A percentile compares a stretch with the other conserved stretches of the same genome.
Evolutionary conservation across 345 rosid species (phyloP).

Genomic region (Eutrema japonicum): DNA sequence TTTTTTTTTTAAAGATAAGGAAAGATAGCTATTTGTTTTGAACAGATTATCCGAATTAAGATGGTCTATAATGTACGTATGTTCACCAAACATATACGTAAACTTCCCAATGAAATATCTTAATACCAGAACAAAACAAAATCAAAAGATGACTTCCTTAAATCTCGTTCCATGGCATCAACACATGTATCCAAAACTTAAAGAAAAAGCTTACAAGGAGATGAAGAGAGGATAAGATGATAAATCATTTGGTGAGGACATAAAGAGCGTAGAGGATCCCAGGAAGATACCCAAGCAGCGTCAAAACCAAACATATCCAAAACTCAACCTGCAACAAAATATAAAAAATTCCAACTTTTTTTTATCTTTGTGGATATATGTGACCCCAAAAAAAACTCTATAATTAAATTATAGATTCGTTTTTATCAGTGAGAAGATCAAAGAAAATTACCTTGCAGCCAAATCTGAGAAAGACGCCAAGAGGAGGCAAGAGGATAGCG

Average conservation of each 20-base stretch:
- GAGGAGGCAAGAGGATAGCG: conserved; percentile 90
- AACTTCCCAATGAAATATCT: neutral
- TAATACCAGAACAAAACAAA: neutral
- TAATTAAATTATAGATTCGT: too few species aligned
- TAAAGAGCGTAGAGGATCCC: conserved; percentile 82
- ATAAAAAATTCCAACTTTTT: neutral
- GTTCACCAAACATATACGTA: conserved; percentile 6
- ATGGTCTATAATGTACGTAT: neutral
- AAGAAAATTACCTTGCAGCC: conserved; percentile 60
- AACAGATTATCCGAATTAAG: neutral
- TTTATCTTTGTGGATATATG: neutral
- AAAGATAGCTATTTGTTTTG: neutral
- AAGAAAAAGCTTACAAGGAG: conserved; percentile 38
- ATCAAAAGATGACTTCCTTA: neutral
- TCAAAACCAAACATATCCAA: conserved; percentile 85
- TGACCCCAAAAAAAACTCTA: neutral
- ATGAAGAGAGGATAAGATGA: conserved; percentile 10
- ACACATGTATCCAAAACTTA: neutral
- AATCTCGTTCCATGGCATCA: conserved; percentile 1
- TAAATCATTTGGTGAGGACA: conserved; percentile 67
- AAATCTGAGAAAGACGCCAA: conserved; percentile 84
- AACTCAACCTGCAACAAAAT: conserved; percentile 59
- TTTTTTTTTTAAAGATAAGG: too few species aligned
- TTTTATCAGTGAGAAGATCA: neutral
- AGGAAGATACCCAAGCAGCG: conserved; percentile 72